Percentiles rank a stretch among this genome's conserved stretches.
phyloP scores from a whole-genome alignment of 176 grass and related monocot genomes.

The Ananas comosus region DNA sequence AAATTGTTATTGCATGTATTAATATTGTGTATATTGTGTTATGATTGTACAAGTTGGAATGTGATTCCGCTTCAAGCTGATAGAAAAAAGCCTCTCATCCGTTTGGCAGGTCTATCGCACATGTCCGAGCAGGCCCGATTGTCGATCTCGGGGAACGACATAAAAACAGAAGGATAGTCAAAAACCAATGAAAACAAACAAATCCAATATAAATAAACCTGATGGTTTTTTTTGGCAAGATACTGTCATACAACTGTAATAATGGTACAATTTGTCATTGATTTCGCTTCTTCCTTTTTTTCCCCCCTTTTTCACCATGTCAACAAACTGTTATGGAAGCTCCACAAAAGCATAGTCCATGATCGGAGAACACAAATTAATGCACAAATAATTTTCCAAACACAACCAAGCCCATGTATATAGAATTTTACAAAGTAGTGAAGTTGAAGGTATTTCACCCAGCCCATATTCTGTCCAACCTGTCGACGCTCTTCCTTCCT shows the following conservation, averaged over 20 bases:
- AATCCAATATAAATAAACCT: too few species aligned
- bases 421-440: constrained; percentile 31
- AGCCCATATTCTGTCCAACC: constrained; percentile 84
- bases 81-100: too few species aligned
- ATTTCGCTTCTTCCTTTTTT: constrained; percentile 2
- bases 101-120: too few species aligned
- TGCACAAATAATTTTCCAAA: constrained; percentile 27
- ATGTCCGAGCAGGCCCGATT: too few species aligned
- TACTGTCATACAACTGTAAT: neutral
- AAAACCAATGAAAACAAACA: too few species aligned
- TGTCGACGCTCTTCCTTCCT: constrained; percentile 68
- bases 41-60: too few species aligned
- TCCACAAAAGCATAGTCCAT: constrained; percentile 23
- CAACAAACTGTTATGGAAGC: constrained; percentile 23
- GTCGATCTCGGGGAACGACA: too few species aligned
- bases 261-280: constrained; percentile 17
- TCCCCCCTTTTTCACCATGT: constrained; percentile 4
- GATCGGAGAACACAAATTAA: constrained; percentile 28
- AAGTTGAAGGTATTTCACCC: constrained; percentile 25
- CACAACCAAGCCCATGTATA: constrained; percentile 38
- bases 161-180: too few species aligned
- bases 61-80: too few species aligned
- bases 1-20: too few species aligned
- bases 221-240: neutral
- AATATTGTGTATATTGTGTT: too few species aligned